Conservation (phyloP, 1,284 basidiomycete species). For the Ganoderma meredithae region DNA sequence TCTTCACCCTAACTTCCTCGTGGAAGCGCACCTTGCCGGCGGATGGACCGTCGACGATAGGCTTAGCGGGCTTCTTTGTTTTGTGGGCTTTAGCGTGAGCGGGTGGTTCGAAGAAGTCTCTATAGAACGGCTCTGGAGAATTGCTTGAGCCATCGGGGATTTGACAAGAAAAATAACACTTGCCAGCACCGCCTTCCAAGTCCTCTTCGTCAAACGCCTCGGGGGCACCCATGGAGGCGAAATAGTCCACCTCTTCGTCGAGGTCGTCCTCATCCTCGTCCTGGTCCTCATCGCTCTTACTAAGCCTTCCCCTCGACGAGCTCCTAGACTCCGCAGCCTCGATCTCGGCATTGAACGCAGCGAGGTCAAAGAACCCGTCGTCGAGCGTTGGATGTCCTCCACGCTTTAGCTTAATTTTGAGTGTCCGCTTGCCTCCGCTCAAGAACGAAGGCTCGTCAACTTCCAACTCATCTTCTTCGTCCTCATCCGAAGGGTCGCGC, state of each 20-base stretch:
- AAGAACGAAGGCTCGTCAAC: constrained; percentile 43
- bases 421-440: constrained; percentile 35
- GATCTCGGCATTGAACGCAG: constrained; percentile 88
- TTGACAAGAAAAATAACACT: constrained; percentile 29
- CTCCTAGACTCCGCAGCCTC: constrained; percentile 80
- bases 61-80: constrained; percentile 28
- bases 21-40: constrained; percentile 74
- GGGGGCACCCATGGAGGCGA: constrained; percentile 63
- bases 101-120: constrained; percentile 78
- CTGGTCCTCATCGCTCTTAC: constrained; percentile 61
- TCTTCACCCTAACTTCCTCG: constrained; percentile 83
- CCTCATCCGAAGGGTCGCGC: constrained; percentile 58
- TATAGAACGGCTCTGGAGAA: constrained; percentile 65
- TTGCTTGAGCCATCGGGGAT: neutral
- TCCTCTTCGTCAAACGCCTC: constrained; percentile 51
- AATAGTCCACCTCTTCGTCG: constrained; percentile 70
- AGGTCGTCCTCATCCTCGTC: constrained; percentile 53
- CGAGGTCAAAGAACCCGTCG: constrained; percentile 93
- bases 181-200: constrained; percentile 52
- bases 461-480: constrained; percentile 48
- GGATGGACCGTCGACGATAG: constrained; percentile 26
- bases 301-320: constrained; percentile 66
- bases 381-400: constrained; percentile 73
- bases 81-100: constrained; percentile 36
- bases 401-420: constrained; percentile 37